A percentile compares a stretch with the other conserved stretches of the same genome.
Conservation (phyloP, 2,329 filamentous ascomycete genomes). For the Nemania abortiva region DNA sequence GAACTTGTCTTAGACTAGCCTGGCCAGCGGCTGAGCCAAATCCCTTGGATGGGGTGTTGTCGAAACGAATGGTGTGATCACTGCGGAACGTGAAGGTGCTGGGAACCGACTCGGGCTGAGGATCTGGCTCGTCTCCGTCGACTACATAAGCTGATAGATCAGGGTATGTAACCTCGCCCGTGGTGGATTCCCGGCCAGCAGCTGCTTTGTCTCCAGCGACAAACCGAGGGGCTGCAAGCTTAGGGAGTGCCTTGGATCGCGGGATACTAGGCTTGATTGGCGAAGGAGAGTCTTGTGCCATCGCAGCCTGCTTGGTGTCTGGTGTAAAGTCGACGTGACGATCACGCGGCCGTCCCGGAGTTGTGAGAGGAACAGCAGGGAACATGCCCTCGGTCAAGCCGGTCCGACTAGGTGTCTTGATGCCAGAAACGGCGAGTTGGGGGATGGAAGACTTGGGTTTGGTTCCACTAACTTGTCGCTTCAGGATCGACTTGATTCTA, state of each 20-base stretch:
- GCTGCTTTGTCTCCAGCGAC: conserved; percentile 51
- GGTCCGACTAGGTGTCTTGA: conserved; percentile 61
- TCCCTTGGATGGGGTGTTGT: conserved; percentile 59
- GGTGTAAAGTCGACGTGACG: conserved; percentile 88
- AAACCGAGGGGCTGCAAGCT: conserved; percentile 52
- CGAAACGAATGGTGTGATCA: conserved; percentile 73
- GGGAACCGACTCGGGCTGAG: conserved; percentile 58
- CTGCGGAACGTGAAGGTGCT: conserved; percentile 75
- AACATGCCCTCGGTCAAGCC: conserved; percentile 63
- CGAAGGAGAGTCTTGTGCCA: conserved; percentile 66
- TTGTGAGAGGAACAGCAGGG: conserved; percentile 67
- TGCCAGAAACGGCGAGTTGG: conserved; percentile 54
- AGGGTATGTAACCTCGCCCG: conserved; percentile 62
- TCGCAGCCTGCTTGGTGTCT: conserved; percentile 67
- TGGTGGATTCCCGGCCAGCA: conserved; percentile 42
- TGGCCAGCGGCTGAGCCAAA: conserved; percentile 72
- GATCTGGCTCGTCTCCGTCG: conserved; percentile 41
- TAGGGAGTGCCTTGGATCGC: conserved; percentile 56
- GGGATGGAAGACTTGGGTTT: conserved; percentile 64
- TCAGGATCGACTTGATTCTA: conserved; percentile 70
- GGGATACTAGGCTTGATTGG: conserved; percentile 64
- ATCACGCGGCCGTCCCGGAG: conserved; percentile 72
- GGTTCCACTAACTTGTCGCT: conserved; percentile 55
- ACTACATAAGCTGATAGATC: conserved; percentile 60
- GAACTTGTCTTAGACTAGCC: conserved; percentile 70